Percentiles rank a stretch among this genome's conserved stretches.
Conservation (phyloP, 441 rosid genomes). For the Jatropha multifida region DNA sequence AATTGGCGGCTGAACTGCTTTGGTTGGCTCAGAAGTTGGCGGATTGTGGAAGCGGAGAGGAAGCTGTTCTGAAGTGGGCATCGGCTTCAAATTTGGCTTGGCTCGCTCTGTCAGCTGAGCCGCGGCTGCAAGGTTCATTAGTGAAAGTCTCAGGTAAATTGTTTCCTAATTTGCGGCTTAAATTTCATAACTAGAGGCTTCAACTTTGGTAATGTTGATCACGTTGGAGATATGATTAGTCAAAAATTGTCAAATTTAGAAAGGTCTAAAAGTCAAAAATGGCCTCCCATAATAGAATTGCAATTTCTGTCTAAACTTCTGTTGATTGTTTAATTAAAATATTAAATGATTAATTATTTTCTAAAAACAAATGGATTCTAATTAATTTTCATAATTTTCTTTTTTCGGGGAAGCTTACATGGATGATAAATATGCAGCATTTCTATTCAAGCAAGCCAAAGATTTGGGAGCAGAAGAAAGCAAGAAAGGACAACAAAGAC, state of each 20-base stretch:
- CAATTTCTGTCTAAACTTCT: neutral
- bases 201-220: too few species aligned
- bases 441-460: constrained; percentile 65
- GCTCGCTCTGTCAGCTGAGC: constrained; percentile 69
- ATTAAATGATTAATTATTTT: too few species aligned
- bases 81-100: constrained; percentile 67
- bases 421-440: constrained; percentile 41
- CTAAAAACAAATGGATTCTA: too few species aligned
- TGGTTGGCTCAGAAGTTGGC: constrained; percentile 79
- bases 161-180: too few species aligned
- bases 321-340: too few species aligned
- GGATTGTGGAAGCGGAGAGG: constrained; percentile 61
- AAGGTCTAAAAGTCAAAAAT: too few species aligned
- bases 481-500: constrained; percentile 34
- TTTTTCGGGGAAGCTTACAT: too few species aligned
- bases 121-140: constrained; percentile 64
- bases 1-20: constrained; percentile 81
- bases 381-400: too few species aligned
- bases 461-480: constrained; percentile 39
- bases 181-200: too few species aligned
- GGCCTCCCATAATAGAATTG: too few species aligned
- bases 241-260: too few species aligned
- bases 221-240: too few species aligned
- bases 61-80: constrained; percentile 77
- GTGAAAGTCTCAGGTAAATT: constrained; percentile 62